Evolutionary conservation across 2,329 filamentous ascomycete species (phyloP).

Genomic region (Calonectria crousiana): DNA sequence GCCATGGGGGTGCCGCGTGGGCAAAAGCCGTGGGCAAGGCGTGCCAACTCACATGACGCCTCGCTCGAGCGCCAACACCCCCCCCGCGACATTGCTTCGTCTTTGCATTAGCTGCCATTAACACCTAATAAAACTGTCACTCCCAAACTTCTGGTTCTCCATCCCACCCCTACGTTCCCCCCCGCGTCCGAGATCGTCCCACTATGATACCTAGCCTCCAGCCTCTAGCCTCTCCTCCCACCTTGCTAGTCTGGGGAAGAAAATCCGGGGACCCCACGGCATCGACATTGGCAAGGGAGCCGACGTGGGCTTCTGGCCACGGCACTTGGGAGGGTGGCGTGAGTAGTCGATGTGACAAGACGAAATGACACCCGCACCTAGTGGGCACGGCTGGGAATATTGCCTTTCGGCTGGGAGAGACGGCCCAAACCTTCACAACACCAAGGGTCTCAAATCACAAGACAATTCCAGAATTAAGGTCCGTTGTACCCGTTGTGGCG

Average conservation of each 20-base stretch:
- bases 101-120: neutral
- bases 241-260: slow-evolving; percentile 12
- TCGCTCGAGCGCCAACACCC: slow-evolving; percentile 10
- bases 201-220: neutral
- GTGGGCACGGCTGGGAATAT: neutral
- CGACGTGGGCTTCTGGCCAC: neutral
- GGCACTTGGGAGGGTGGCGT: slow-evolving; percentile 13
- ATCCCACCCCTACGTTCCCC: neutral
- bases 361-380: slow-evolving; percentile 1
- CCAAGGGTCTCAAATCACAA: neutral
- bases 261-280: slow-evolving; percentile 5
- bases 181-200: neutral
- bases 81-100: neutral
- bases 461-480: slow-evolving; percentile 7
- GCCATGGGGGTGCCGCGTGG: neutral
- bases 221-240: neutral
- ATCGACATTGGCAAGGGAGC: neutral
- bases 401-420: slow-evolving; percentile 2
- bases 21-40: slow-evolving; percentile 4
- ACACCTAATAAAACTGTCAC: neutral
- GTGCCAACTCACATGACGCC: slow-evolving; percentile 39
- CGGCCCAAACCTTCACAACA: neutral
- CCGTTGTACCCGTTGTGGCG: slow-evolving; percentile 21
- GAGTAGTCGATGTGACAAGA: slow-evolving; percentile 1
- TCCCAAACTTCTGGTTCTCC: neutral